These are phyloP conservation scores for Globisporangium alternatum DNA, from an alignment of 352 stramenopile genomes.

Conservation along the genomic window DNA sequence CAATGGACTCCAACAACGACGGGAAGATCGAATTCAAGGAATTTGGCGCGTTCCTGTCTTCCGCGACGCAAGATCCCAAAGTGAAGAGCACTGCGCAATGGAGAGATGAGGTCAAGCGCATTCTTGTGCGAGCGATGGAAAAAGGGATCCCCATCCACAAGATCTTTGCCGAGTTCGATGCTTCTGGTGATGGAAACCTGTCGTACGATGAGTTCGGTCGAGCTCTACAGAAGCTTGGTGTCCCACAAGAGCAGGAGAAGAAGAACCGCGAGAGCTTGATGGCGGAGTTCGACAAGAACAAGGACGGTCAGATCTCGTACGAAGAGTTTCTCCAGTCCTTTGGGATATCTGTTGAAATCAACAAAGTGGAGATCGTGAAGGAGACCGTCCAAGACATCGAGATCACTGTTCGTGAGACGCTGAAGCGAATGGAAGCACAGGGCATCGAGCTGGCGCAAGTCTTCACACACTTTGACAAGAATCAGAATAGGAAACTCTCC, in stretches of 20 bases:
- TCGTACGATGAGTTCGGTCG: slow-evolving; percentile 51
- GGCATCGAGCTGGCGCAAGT: slow-evolving; percentile 56
- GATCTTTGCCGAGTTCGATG: slow-evolving; percentile 64
- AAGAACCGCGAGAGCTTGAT: slow-evolving; percentile 33
- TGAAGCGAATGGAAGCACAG: slow-evolving; percentile 43
- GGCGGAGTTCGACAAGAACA: slow-evolving; percentile 49
- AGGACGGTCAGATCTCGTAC: slow-evolving; percentile 70
- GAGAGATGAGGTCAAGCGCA: slow-evolving; percentile 48
- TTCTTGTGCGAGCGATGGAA: slow-evolving; percentile 47
- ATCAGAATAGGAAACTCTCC: slow-evolving; percentile 58
- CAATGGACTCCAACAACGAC: slow-evolving; percentile 51
- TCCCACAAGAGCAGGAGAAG: slow-evolving; percentile 21
- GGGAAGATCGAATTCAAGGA: slow-evolving; percentile 41
- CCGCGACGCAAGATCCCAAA: not conserved
- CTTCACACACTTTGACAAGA: slow-evolving; percentile 66
- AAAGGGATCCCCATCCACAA: slow-evolving; percentile 61
- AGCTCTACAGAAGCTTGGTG: slow-evolving; percentile 51
- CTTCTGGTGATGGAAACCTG: slow-evolving; percentile 55
- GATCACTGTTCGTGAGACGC: slow-evolving; percentile 34
- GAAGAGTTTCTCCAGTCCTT: slow-evolving; percentile 71
- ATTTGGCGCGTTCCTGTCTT: slow-evolving; percentile 34
- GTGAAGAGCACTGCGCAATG: slow-evolving; percentile 18
- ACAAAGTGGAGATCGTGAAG: slow-evolving; percentile 43
- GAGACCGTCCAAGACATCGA: slow-evolving; percentile 46
- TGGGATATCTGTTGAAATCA: slow-evolving; percentile 40